These are phyloP conservation scores for Phycomyces blakesleeanus DNA, from an alignment of 192 early-diverging fungal genomes.

Conservation along the genomic window DNA sequence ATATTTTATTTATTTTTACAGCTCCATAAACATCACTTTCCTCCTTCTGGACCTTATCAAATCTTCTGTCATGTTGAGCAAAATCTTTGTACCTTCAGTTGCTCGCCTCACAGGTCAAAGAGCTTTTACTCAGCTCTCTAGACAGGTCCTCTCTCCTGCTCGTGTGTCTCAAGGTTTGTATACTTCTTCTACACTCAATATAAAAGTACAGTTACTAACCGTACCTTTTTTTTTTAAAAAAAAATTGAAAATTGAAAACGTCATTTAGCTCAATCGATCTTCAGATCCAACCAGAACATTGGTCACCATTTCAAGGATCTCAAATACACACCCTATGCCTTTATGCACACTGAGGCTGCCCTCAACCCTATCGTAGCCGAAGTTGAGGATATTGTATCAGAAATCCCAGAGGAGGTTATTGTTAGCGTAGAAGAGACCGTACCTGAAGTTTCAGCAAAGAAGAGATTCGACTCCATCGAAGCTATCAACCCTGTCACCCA, in stretches of 20 bases:
- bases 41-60: no score
- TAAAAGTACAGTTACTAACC: no score
- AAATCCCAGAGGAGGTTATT: neutral
- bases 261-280: constrained; percentile 2
- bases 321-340: constrained; percentile 13
- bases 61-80: constrained; percentile 8
- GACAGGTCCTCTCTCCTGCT: neutral
- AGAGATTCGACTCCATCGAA: constrained; percentile 45
- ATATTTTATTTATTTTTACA: no score
- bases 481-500: constrained; percentile 47
- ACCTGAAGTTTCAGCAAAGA: neutral
- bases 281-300: neutral
- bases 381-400: constrained; percentile 1
- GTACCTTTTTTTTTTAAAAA: no score
- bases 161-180: constrained; percentile 2
- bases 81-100: constrained; percentile 5
- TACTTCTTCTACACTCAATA: no score
- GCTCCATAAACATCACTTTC: no score
- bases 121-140: constrained; percentile 3
- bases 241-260: neutral
- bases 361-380: neutral
- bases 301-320: constrained; percentile 4
- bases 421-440: neutral
- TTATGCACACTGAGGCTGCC: constrained; percentile 7
- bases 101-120: constrained; percentile 1